Evolutionary conservation across 2,329 filamentous ascomycete species (phyloP).

Genomic region (Colletotrichum truncatum): DNA sequence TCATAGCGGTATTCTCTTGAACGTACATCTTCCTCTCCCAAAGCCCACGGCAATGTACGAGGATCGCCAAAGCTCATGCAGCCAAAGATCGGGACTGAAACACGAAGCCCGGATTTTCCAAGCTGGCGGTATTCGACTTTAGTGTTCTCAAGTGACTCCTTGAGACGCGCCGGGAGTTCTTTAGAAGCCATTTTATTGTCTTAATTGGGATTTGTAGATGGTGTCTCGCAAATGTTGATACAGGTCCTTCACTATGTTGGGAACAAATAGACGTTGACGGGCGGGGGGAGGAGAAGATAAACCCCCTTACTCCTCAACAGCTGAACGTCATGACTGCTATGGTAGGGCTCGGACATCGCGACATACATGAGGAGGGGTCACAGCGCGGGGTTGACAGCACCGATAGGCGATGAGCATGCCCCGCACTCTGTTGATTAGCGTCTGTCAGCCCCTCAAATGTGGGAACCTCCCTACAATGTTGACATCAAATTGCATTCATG

Average conservation of each 20-base stretch:
- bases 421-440: conserved; percentile 13
- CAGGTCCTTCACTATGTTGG: neutral
- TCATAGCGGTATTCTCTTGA: neutral
- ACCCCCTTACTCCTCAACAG: neutral
- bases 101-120: conserved; percentile 68
- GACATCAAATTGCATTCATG: neutral
- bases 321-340: conserved; percentile 27
- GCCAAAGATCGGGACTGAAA: conserved; percentile 72
- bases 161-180: conserved; percentile 28
- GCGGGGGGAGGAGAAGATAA: neutral
- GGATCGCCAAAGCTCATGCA: conserved; percentile 69
- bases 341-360: conserved; percentile 12
- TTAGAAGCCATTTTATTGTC: conserved; percentile 15
- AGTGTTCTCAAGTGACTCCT: conserved; percentile 41
- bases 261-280: no score
- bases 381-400: conserved; percentile 9
- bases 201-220: neutral
- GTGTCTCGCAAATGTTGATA: neutral
- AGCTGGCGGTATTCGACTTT: conserved; percentile 61
- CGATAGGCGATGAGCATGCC: conserved; percentile 9
- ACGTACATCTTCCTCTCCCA: conserved; percentile 59
- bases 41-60: conserved; percentile 62
- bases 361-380: conserved; percentile 14
- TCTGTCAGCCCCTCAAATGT: neutral
- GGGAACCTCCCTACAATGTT: neutral